Evolutionary conservation across 2,329 filamentous ascomycete species (phyloP).

Genomic region (Lasiodiplodia theobromae): DNA sequence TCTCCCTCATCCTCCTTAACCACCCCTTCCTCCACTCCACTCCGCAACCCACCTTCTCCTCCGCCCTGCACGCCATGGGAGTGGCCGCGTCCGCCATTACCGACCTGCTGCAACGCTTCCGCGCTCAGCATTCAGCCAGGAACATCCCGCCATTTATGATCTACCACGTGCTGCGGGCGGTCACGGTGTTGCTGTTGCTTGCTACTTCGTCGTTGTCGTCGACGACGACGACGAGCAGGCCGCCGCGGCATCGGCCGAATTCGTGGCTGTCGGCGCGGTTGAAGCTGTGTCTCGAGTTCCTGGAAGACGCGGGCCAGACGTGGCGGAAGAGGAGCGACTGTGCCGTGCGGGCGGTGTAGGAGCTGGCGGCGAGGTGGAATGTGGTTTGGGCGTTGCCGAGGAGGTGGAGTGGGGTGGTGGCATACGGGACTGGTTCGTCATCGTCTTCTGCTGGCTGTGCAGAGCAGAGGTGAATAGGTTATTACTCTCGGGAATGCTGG

Average conservation of each 20-base stretch:
- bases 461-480: no score
- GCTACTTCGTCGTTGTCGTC: neutral
- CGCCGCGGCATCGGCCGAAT: neutral
- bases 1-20: no score
- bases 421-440: no score
- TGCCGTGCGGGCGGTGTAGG: neutral
- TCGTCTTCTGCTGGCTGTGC: no score
- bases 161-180: neutral
- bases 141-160: neutral
- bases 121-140: neutral
- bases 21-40: no score
- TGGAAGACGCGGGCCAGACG: neutral
- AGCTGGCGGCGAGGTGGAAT: neutral
- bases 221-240: neutral
- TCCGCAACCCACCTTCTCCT: no score
- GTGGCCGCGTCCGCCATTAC: neutral
- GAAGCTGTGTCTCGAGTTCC: neutral
- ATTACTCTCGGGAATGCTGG: no score
- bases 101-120: neutral
- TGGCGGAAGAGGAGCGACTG: neutral
- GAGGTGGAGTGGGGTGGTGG: constrained; percentile 14
- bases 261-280: neutral
- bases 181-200: constrained; percentile 33
- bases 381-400: neutral
- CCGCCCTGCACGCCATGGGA: no score